Evolutionary conservation across 139 green algal genomes (phyloP), one percentile per base, ranked within the genome.

Genomic region (Tetradesmus obliquus): DNA sequence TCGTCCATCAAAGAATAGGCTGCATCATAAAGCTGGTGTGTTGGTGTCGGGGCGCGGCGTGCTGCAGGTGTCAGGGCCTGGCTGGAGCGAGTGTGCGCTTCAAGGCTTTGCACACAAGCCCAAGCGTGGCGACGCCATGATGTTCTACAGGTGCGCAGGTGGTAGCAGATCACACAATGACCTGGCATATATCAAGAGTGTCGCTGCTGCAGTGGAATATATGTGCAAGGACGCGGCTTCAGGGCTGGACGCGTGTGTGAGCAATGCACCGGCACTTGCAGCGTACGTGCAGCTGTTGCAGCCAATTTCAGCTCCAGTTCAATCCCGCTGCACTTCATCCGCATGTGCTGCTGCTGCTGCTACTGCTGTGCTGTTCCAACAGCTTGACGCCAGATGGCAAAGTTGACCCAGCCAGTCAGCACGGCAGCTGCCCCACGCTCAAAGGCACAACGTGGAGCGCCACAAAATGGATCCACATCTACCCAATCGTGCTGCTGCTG

Each of bases 381-480:
- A 89, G 88, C 45, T 91, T 96, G 22, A 94, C 93, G 3, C 88
- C 91, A 15, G 91, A 95, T 87, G 85, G 89, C 22, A 91, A 69
- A 20, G 32, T 92, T 87, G 94, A 96, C 86, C 55, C 45, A 12
- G 66, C 66, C 22, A 93, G 86, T 22, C 88, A 94, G 19, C 96
- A 97, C 82, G 94, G 94, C 85, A 93, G 86, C 88, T 97, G 96
- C 91, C 95, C 96, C 15, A 95, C 93, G 2, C 53, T 92, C 2
- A 91, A 91, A 51, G 95, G 95, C 15, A 83, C 32, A 45, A 97
- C 96, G 82, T 97, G 95, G 95, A 95, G 89, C 12, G 95, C 97
- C 22, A 99, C 97, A 69, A 45, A 45, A 45, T 45, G 32, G 91
- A 58, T n/a, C 85, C 93, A 55, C 4, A 45, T 15, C 8, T 15